Conservation (phyloP, 345 rosid species). For the Mangifera indica region DNA sequence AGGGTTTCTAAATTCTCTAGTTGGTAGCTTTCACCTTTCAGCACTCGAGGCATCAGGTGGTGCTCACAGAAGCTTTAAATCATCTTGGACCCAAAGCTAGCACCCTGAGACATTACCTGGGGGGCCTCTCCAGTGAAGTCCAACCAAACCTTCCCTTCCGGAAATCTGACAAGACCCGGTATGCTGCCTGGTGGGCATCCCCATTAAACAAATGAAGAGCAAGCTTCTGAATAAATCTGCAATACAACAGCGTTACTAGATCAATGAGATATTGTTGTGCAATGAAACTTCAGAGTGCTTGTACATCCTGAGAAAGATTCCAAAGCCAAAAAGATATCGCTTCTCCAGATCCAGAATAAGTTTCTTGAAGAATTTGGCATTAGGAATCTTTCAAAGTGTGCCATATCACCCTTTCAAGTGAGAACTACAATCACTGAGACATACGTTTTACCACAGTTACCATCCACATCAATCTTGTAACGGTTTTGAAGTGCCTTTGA, state of each 20-base stretch:
- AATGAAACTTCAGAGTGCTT: background rate
- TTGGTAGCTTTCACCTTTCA: background rate
- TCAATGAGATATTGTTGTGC: slow-evolving; percentile 5
- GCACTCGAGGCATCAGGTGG: slow-evolving; percentile 4
- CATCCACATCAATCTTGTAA: slow-evolving; percentile 63
- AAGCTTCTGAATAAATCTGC: slow-evolving; percentile 78
- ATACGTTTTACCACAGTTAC: slow-evolving; percentile 58
- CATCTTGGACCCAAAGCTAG: background rate
- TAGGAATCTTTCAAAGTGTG: background rate
- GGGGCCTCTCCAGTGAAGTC: slow-evolving; percentile 80
- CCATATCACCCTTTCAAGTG: background rate
- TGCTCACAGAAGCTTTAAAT: background rate
- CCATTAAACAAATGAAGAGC: slow-evolving; percentile 76
- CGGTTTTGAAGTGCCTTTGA: slow-evolving; percentile 54
- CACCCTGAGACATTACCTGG: slow-evolving; percentile 28
- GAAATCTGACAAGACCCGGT: slow-evolving; percentile 79
- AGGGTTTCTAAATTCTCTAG: slow-evolving; percentile 12
- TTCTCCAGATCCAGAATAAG: background rate
- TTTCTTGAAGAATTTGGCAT: background rate
- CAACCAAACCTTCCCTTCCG: slow-evolving; percentile 88
- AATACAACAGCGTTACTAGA: slow-evolving; percentile 16
- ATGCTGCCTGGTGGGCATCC: slow-evolving; percentile 80
- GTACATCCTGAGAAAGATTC: background rate
- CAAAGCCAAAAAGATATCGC: background rate
- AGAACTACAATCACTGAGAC: slow-evolving; percentile 18